Conservation (phyloP, 2,329 filamentous ascomycete genomes). For the Exophiala aquamarina region DNA sequence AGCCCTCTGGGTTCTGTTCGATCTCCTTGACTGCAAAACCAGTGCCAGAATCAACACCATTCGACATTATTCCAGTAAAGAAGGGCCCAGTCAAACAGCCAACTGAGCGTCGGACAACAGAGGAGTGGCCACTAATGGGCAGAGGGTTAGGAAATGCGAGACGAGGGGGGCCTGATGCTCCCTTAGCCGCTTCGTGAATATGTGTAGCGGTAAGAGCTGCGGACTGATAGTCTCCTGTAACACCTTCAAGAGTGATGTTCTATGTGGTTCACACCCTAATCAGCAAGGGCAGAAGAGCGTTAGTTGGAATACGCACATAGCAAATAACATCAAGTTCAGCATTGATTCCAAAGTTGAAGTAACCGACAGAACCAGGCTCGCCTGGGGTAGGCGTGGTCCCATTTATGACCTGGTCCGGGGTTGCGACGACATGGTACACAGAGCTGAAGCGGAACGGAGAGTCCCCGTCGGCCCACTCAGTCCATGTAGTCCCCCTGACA, state of each 20-base stretch:
- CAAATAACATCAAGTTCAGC: conserved; percentile 44
- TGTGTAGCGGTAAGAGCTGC: conserved; percentile 55
- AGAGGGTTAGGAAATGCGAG: conserved; percentile 53
- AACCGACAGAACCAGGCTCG: conserved; percentile 45
- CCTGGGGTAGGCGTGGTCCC: conserved; percentile 39
- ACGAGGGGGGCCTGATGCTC: conserved; percentile 52
- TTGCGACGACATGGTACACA: conserved; percentile 49
- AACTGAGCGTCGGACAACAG: conserved; percentile 23
- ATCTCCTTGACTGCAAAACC: conserved; percentile 54
- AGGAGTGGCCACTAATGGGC: conserved; percentile 35
- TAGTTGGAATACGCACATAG: conserved; percentile 29
- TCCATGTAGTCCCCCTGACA: not conserved
- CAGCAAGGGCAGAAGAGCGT: not conserved
- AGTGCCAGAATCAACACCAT: conserved; percentile 46
- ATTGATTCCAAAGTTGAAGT: conserved; percentile 57
- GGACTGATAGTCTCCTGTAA: conserved; percentile 53
- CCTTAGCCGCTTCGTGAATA: conserved; percentile 52
- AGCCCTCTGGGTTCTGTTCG: conserved; percentile 49
- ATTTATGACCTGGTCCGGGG: conserved; percentile 52
- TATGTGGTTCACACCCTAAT: conserved; percentile 21
- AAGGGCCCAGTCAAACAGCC: conserved; percentile 39
- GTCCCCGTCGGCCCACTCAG: not conserved
- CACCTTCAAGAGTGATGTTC: conserved; percentile 53
- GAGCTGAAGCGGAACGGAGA: conserved; percentile 45
- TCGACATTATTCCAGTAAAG: conserved; percentile 42